These are phyloP conservation scores for Angophora floribunda DNA, from an alignment of 345 rosid species.

Conservation along the genomic window DNA sequence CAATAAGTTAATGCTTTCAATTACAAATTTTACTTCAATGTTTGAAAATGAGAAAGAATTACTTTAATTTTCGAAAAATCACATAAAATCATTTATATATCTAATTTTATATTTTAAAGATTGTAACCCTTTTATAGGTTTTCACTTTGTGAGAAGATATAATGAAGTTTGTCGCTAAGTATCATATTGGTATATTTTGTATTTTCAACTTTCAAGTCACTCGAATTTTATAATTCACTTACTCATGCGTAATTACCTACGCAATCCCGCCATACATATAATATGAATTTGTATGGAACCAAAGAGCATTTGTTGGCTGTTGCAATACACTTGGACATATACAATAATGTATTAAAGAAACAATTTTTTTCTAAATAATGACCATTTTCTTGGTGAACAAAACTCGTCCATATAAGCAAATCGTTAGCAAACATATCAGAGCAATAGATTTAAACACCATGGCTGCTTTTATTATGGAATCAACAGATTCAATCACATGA, in stretches of 20 bases:
- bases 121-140: not conserved
- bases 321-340: not conserved
- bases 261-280: too few relatives aligned
- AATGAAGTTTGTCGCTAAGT: rapidly evolving
- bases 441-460: not conserved
- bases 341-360: not conserved
- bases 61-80: too few relatives aligned
- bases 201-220: not conserved
- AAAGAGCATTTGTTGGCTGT: not conserved
- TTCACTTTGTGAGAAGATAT: too few relatives aligned
- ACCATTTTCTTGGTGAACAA: not conserved
- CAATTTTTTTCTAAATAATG: not conserved
- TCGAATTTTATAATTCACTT: too few relatives aligned
- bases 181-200: not conserved
- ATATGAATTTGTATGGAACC: not conserved
- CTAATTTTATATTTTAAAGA: too few relatives aligned
- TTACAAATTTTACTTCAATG: not conserved
- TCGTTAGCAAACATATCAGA: not conserved
- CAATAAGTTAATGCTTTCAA: not conserved
- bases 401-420: not conserved
- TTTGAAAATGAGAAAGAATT: not conserved
- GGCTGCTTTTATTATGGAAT: not conserved
- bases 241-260: not conserved
- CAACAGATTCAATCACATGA: not conserved
- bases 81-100: too few relatives aligned